Evolutionary conservation across 2,329 filamentous ascomycete genomes (phyloP), one percentile per base, ranked within the genome.

Genomic region (Capronia americana): DNA sequence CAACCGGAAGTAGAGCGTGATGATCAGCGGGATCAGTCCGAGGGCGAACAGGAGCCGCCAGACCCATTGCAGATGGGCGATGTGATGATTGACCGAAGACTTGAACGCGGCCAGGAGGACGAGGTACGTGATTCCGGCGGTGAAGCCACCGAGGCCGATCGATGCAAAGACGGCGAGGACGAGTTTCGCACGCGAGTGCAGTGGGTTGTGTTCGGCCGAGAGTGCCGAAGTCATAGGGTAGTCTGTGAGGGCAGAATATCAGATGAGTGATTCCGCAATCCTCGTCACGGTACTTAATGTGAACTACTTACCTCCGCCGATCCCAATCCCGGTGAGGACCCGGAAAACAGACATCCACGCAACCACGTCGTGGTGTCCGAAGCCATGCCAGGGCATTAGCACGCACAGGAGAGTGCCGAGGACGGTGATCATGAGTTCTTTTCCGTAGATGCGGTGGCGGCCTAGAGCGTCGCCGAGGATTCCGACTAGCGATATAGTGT

Each of bases 381-480:
- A 50, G 46, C 54, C n/a, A 61, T 65, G 65, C 72, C 73, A 32
- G 4, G 73, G 73, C 26, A 74, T 61, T 11, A 74, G 38, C 17
- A 74, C 63, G 14, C 73, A 71, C 63, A 74, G 44, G 3, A 73
- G 38, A 6, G 73, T 74, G 12, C 73, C 73, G 28, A 71, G 67
- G 26, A 74, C 68, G 26, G 72, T 71, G 34, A 74, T 32, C 10
- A 74, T 64, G 5, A 74, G 64, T 56, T 74, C 73, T 54, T 74
- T 74, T 14, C 73, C 73, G 51, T 74, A 74, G 14, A 74, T 69
- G 2, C 63, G 62, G 41, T 74, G 71, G 8, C 73, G 72, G 10
- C 73, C 73, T 26, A 66, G 66, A n/a, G 72, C 69, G 69, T 74
- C 73, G 41, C 73, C 73, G n/a, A 73, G 69, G 12, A 73, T 38